phyloP scores from a whole-genome alignment of 176 grass and related monocot genomes.

The Oryza meridionalis region DNA sequence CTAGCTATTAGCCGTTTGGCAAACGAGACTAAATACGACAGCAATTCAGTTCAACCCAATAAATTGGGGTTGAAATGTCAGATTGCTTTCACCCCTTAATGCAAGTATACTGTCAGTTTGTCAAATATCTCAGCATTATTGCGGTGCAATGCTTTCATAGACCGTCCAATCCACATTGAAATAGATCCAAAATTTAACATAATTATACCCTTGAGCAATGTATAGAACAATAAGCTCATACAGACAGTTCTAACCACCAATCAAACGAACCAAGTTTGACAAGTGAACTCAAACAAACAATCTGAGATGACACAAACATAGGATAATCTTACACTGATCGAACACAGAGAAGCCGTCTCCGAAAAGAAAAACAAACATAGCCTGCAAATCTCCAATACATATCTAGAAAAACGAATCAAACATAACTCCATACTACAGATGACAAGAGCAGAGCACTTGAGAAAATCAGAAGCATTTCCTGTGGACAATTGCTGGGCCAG shows the following conservation, averaged over 20 bases:
- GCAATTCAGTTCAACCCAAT: background rate
- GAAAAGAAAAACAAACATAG: conserved; percentile 25
- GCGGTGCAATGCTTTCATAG: background rate
- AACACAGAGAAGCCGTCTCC: conserved; percentile 17
- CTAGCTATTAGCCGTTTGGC: no score
- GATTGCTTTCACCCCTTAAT: background rate
- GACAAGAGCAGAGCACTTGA: background rate
- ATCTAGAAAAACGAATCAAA: conserved; percentile 34
- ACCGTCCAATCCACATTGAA: background rate
- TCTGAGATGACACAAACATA: conserved; percentile 12
- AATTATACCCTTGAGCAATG: background rate
- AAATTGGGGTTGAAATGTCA: background rate
- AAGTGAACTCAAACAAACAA: conserved; percentile 25
- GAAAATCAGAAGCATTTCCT: conserved; percentile 73
- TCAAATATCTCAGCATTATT: background rate
- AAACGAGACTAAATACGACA: background rate
- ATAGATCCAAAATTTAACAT: background rate
- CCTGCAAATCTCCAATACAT: conserved; percentile 53
- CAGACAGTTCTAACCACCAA: conserved; percentile 38
- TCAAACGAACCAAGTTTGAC: conserved; percentile 44
- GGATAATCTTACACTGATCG: conserved; percentile 22
- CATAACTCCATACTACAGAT: conserved; percentile 30
- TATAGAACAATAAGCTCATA: conserved; percentile 41
- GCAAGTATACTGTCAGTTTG: background rate
- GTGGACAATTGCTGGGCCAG: conserved; percentile 73